Evolutionary conservation across 352 stramenopile genomes (phyloP).

Genomic region (Globisporangium canariense): DNA sequence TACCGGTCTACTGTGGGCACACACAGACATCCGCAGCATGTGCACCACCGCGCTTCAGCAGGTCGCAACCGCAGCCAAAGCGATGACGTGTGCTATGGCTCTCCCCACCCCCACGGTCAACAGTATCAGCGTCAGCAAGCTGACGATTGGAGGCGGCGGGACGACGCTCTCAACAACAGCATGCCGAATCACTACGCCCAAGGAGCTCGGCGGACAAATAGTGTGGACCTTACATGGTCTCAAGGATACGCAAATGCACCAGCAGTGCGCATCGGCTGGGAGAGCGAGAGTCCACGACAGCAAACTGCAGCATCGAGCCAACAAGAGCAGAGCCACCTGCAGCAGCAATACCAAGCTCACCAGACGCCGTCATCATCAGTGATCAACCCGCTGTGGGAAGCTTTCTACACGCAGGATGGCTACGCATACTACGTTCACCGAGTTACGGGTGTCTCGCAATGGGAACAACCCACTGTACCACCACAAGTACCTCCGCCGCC

Average conservation of each 20-base stretch:
- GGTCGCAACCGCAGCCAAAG: conserved; percentile 13
- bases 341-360: background rate
- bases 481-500: background rate
- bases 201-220: background rate
- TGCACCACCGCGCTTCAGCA: background rate
- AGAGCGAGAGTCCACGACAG: background rate
- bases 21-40: background rate
- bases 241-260: background rate
- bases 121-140: background rate
- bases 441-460: conserved; percentile 65
- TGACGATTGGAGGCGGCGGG: background rate
- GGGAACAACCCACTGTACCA: conserved; percentile 46
- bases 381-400: conserved; percentile 43
- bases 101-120: background rate
- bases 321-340: background rate
- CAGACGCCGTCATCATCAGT: background rate
- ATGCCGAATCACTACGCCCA: background rate
- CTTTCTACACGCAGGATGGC: conserved; percentile 64
- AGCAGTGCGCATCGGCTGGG: conserved; percentile 4
- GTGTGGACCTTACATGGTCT: conserved; percentile 4
- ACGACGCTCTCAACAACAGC: background rate
- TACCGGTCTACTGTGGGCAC: background rate
- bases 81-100: conserved; percentile 8
- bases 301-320: background rate
- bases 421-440: conserved; percentile 81